These are phyloP conservation scores for Mycena rosella DNA, from an alignment of 768 basidiomycete species.

Conservation along the genomic window DNA sequence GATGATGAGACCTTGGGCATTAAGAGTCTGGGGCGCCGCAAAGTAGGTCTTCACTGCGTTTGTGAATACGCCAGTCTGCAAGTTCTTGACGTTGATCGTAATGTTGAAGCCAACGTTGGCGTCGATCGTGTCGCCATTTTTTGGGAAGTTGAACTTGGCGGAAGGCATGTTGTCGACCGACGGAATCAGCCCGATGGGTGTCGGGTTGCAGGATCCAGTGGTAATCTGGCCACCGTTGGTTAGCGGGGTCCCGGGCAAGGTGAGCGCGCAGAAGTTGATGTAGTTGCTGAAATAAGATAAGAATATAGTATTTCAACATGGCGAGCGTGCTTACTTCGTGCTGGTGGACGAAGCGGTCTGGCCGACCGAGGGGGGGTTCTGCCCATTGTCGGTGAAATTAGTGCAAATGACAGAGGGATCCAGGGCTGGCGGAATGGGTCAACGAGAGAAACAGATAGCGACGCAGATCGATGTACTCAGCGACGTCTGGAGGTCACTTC, in stretches of 20 bases:
- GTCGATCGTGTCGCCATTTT: constrained; percentile 55
- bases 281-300: constrained; percentile 59
- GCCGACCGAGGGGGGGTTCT: constrained; percentile 56
- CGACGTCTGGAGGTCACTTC: neutral
- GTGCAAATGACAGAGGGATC: constrained; percentile 59
- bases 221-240: constrained; percentile 64
- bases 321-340: constrained; percentile 45
- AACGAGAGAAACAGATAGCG: neutral
- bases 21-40: constrained; percentile 63
- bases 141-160: constrained; percentile 58
- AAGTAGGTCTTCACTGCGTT: constrained; percentile 65
- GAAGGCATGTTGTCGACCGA: constrained; percentile 59
- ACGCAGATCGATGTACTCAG: neutral
- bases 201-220: constrained; percentile 66
- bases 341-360: constrained; percentile 67
- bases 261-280: constrained; percentile 65
- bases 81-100: constrained; percentile 51
- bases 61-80: constrained; percentile 62
- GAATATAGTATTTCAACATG: neutral
- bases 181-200: constrained; percentile 63
- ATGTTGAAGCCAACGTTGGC: constrained; percentile 60
- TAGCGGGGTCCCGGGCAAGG: constrained; percentile 57
- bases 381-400: constrained; percentile 65
- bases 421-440: constrained; percentile 47
- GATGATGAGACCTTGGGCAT: constrained; percentile 55